These are phyloP conservation scores for Colletotrichum paranaense DNA, from an alignment of 2,329 filamentous ascomycete species.

Conservation along the genomic window DNA sequence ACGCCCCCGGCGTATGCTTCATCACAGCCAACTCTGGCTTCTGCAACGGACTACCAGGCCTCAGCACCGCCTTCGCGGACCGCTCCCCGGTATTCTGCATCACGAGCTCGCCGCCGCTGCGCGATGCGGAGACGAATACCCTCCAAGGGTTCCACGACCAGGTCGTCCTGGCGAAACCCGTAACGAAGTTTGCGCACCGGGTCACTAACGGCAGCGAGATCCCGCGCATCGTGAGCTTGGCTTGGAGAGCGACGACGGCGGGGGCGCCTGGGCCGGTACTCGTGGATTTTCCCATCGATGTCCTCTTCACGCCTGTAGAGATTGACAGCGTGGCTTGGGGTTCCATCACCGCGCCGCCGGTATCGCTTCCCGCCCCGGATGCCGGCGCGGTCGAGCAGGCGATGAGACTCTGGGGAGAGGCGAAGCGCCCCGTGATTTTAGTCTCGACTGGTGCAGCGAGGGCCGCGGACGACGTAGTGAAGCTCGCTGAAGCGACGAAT, in stretches of 20 bases:
- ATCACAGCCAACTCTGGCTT: slow-evolving; percentile 26
- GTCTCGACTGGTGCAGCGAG: slow-evolving; percentile 20
- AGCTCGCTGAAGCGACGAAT: slow-evolving; percentile 4
- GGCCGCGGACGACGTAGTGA: background rate
- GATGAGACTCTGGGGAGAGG: background rate
- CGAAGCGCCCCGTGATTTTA: slow-evolving; percentile 5
- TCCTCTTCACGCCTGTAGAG: slow-evolving; percentile 11
- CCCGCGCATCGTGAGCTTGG: slow-evolving; percentile 17
- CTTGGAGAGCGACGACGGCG: slow-evolving; percentile 17
- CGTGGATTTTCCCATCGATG: slow-evolving; percentile 18
- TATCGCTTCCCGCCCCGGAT: background rate
- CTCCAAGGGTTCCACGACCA: slow-evolving; percentile 26
- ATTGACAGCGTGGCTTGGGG: slow-evolving; percentile 1
- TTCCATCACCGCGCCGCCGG: background rate
- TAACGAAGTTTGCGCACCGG: slow-evolving; percentile 18
- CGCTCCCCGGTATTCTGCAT: slow-evolving; percentile 22
- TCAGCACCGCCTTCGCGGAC: slow-evolving; percentile 16
- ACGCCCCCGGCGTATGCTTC: slow-evolving; percentile 8
- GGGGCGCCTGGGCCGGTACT: slow-evolving; percentile 20
- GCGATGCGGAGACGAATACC: slow-evolving; percentile 16
- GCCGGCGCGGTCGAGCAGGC: background rate
- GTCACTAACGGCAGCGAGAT: slow-evolving; percentile 8
- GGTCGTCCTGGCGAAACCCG: slow-evolving; percentile 16
- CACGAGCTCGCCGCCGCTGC: slow-evolving; percentile 17
- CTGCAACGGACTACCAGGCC: slow-evolving; percentile 12